A percentile compares a stretch with the other conserved stretches of the same genome.
phyloP scores from a whole-genome alignment of 331 rosid species.

The Quercus lobata region DNA sequence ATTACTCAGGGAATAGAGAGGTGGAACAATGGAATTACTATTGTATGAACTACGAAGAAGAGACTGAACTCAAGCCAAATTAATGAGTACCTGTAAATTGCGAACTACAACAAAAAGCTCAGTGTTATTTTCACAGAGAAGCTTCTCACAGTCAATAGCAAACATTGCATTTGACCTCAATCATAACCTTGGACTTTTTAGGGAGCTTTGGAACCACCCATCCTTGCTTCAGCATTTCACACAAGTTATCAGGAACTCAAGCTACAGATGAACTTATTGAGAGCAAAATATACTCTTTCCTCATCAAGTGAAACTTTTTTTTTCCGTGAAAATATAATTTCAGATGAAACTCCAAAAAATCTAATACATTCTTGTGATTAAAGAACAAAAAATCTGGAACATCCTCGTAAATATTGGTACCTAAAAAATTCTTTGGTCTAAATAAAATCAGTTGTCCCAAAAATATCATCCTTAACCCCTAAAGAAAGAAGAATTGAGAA shows the following conservation, averaged over 20 bases:
- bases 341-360: too few relatives aligned
- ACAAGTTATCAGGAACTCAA: conserved; percentile 26
- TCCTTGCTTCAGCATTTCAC: conserved; percentile 43
- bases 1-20: not conserved
- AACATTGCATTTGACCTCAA: conserved; percentile 46
- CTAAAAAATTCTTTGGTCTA: too few relatives aligned
- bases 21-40: not conserved
- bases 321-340: too few relatives aligned
- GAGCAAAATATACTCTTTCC: not conserved
- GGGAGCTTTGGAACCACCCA: conserved; percentile 60
- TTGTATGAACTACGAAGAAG: not conserved
- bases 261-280: not conserved
- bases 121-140: conserved; percentile 75
- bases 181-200: conserved; percentile 35
- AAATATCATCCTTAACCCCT: too few relatives aligned
- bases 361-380: too few relatives aligned
- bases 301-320: not conserved
- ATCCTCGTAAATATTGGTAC: too few relatives aligned
- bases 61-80: not conserved
- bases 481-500: too few relatives aligned
- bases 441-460: too few relatives aligned
- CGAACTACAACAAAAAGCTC: conserved; percentile 81
- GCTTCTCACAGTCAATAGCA: conserved; percentile 98
- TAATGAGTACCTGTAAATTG: conserved; percentile 49
- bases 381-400: too few relatives aligned